A percentile compares a stretch with the other conserved stretches of the same genome.
These are phyloP conservation scores for Parastagonospora avenae DNA, from an alignment of 2,329 filamentous ascomycete species.

Conservation along the genomic window DNA sequence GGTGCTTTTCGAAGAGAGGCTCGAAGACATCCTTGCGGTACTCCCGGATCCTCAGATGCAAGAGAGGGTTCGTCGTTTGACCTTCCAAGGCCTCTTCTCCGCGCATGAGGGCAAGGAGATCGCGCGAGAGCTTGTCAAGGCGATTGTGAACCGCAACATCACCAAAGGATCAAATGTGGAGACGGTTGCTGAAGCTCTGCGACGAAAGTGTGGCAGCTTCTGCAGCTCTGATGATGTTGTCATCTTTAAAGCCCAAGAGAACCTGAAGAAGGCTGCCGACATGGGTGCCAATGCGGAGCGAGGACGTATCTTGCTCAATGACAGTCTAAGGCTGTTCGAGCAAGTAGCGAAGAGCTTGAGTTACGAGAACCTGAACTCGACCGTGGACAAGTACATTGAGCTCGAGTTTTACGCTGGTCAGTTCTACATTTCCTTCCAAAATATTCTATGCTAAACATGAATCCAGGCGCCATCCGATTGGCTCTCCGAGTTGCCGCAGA, in stretches of 20 bases:
- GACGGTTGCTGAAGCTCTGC: slow-evolving; percentile 91
- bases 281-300: slow-evolving; percentile 74
- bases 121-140: slow-evolving; percentile 93
- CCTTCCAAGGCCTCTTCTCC: slow-evolving; percentile 87
- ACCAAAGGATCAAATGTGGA: slow-evolving; percentile 96
- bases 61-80: slow-evolving; percentile 74
- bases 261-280: slow-evolving; percentile 85
- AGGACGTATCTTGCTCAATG: slow-evolving; percentile 79
- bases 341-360: slow-evolving; percentile 85
- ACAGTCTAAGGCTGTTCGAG: slow-evolving; percentile 86
- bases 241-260: slow-evolving; percentile 97
- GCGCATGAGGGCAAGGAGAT: slow-evolving; percentile 80
- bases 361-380: slow-evolving; percentile 77
- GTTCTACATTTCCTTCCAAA: not conserved
- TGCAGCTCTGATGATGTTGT: slow-evolving; percentile 97
- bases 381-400: slow-evolving; percentile 76
- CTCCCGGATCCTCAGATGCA: slow-evolving; percentile 71
- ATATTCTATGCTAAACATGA: slow-evolving; percentile 6
- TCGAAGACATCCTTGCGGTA: slow-evolving; percentile 82
- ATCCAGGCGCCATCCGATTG: slow-evolving; percentile 76
- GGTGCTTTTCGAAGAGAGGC: slow-evolving; percentile 91
- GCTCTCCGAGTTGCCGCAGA: slow-evolving; percentile 82
- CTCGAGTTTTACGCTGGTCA: slow-evolving; percentile 84
- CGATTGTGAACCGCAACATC: slow-evolving; percentile 97
- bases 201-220: slow-evolving; percentile 92